Base-by-base conservation (phyloP, 805 yeast species). In the Wickerhamiella allomyrinae region DNA sequence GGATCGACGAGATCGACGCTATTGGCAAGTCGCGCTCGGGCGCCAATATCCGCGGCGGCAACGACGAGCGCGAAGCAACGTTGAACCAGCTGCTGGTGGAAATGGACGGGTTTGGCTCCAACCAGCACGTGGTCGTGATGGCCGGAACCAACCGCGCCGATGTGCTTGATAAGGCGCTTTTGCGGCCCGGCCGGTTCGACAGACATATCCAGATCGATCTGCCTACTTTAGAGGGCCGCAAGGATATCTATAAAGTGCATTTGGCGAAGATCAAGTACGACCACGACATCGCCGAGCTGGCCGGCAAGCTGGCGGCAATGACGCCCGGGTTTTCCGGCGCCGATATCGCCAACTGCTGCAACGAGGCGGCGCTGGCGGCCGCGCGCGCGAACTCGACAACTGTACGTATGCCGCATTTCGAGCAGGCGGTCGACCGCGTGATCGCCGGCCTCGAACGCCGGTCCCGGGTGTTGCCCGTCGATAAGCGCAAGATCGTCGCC, bases 251-350 rank as follows among this genome's bases (percentile, higher is more conserved):
- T 59, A 71, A 71, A 48, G 95, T 87, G 27, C 94, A 87, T 55
- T 68, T 87, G 58, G 60, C 65, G 31, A 76, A 76, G 54, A 67
- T 81, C 49, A 73, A 72, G 45, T 48, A 43, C 29, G 59, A 58
- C 42, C 41, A 63, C 71, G 71, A 70, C 29, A 57, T 73, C 33
- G 77, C 76, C 21, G 73, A 70, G 43, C 68, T 85, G 51, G 76
- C 84, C 39, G 95, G 94, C 24, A 74, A 87, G 61, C 68, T 86
- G 45, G 87, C 94, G 20, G 87, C 94, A 1, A 68, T 87, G 61
- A 87, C 96, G 0, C 95, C 96, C 0, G 96, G 96, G 0, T 86
- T 86, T 58, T 77, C 94, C 7, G 96, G 96, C 58, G 96, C 96
- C 21, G 95, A 87, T 60, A 86, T 86, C 58, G 95, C 95, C 44